Base-by-base conservation (phyloP, 2,329 filamentous ascomycete species). In the Hymenoscyphus infarciens region DNA sequence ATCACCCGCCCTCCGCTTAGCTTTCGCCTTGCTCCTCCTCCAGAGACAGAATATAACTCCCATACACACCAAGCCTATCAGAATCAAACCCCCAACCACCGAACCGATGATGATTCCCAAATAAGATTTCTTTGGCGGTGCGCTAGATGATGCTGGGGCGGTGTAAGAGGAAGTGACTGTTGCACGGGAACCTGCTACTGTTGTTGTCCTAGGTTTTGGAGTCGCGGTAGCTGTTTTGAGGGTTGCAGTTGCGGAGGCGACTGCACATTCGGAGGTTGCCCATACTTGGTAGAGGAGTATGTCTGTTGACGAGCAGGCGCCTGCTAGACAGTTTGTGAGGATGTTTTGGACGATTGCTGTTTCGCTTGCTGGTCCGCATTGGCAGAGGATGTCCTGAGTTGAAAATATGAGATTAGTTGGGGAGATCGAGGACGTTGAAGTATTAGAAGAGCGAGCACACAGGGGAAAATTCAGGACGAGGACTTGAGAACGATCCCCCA, bases 361-460 rank as follows among this genome's bases (percentile, higher is more conserved):
- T 45, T 42, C 6, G 25, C 35, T 27, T 27, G 56, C 56, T 35
- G 56, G 56, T 7, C 56, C 56, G 56, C 56, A 58, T 58, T 58
- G 56, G 38, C 56, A 58, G 2, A 27, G 22, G 56, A 42, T 58
- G 10, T 58, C 56, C 42, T 49, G 42, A 11, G 10, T 19, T 49
- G n/a, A 22, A 22, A 11, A 22, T 22, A n/a, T 15, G 33, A 35
- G 10, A 13, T 49, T 11, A 49, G 42, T n/a, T 42, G 1, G 13
- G 16, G 7, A 31, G 1, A 31, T 31, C 7, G 29, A 8, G 29
- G 29, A 31, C 29, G 29, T 31, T 31, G 29, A 31, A 31, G n/a
- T n/a, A n/a, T 31, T 31, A 31, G 29, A 31, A 3, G 29, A 31
- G 29, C 29, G 5, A 31, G 29, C 29, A 31, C 29, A 31, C 5